Evolutionary conservation across 805 yeast species (phyloP).

Genomic region (Nakazawaea populi): DNA sequence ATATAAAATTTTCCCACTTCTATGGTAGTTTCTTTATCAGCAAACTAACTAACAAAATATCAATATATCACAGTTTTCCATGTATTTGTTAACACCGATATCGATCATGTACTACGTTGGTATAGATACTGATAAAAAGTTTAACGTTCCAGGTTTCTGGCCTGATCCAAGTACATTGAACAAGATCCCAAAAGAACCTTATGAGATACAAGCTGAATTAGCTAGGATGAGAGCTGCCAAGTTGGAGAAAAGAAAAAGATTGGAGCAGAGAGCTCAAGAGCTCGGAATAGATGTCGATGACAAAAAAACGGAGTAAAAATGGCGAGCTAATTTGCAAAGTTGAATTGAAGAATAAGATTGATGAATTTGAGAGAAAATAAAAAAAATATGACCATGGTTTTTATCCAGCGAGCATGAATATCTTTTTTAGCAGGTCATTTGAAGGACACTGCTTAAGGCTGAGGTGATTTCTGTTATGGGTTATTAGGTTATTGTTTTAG

Average conservation of each 20-base stretch:
- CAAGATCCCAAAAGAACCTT: slow-evolving; percentile 88
- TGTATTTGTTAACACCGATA: slow-evolving; percentile 81
- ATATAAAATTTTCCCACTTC: no score
- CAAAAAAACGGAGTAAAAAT: slow-evolving; percentile 15
- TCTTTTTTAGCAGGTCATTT: no score
- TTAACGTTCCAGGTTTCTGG: slow-evolving; percentile 93
- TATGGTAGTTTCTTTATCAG: no score
- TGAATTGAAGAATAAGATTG: no score
- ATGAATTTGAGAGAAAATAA: no score
- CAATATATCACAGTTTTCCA: slow-evolving; percentile 53
- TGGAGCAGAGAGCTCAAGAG: slow-evolving; percentile 66
- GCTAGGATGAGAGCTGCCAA: slow-evolving; percentile 81
- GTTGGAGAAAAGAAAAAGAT: slow-evolving; percentile 60
- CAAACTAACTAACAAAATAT: neutral
- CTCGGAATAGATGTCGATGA: slow-evolving; percentile 58
- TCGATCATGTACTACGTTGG: slow-evolving; percentile 93
- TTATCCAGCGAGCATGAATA: no score
- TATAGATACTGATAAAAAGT: slow-evolving; percentile 79
- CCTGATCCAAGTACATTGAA: slow-evolving; percentile 92
- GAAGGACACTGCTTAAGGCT: no score
- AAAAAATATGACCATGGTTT: neutral
- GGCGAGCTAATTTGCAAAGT: no score
- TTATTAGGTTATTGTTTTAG: no score
- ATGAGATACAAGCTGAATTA: slow-evolving; percentile 84
- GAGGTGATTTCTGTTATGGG: no score